Evolutionary conservation across 1,284 basidiomycete species (phyloP).

Genomic region (Schizophyllum amplum): DNA sequence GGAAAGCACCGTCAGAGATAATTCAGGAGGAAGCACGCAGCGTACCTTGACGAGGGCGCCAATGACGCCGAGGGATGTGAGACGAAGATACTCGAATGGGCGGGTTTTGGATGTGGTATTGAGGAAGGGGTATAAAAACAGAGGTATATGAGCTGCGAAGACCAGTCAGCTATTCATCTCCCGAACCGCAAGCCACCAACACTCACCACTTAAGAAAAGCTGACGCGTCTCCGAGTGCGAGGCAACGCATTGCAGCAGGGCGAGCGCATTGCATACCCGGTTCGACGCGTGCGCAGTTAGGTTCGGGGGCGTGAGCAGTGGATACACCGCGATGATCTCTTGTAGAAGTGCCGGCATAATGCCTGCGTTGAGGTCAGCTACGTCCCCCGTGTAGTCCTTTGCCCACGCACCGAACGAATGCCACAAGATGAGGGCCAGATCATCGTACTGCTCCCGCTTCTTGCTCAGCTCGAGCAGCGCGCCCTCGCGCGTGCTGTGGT

Average conservation of each 20-base stretch:
- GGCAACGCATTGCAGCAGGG: conserved; percentile 95
- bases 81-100: conserved; percentile 96
- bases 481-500: conserved; percentile 73
- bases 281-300: conserved; percentile 99
- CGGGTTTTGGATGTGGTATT: conserved; percentile 99
- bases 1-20: conserved; percentile 1
- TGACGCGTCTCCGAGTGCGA: conserved; percentile 91
- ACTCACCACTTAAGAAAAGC: conserved; percentile 81
- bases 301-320: conserved; percentile 90
- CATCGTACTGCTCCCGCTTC: conserved; percentile 98
- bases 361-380: conserved; percentile 38
- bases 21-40: neutral
- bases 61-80: conserved; percentile 97
- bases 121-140: conserved; percentile 98
- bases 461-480: conserved; percentile 96
- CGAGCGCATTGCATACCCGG: conserved; percentile 97
- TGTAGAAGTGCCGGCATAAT: conserved; percentile 98
- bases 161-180: neutral
- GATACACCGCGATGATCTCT: conserved; percentile 98
- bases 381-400: neutral
- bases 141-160: conserved; percentile 86
- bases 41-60: conserved; percentile 93
- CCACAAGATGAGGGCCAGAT: conserved; percentile 96
- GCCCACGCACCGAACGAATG: conserved; percentile 85
- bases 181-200: neutral